Evolutionary conservation across 192 early-diverging fungal species (phyloP), one percentile per base, ranked within the genome.

Genomic region (Gryganskiella cystojenkinii): DNA sequence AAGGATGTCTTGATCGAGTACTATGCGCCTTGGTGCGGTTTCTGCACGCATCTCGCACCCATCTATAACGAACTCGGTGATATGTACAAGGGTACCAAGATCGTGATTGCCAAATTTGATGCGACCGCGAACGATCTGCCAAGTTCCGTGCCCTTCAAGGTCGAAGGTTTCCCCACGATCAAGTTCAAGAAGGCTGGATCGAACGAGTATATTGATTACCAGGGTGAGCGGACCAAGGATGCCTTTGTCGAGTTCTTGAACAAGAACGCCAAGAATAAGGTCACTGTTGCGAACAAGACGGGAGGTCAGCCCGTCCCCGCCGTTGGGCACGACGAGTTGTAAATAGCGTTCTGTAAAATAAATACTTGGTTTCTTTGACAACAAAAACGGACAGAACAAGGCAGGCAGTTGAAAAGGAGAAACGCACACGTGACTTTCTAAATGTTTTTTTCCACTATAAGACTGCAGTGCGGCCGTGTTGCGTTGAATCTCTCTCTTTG

Each of bases 1-100:
- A 93, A 93, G 85, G 93, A 95, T 80, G 95, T 96, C 35, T 90
- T 98, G 58, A 71, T 98, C 45, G 94, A 96, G 81, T 90, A 95
- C 70, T 97, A 96, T 84, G 92, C 92, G n/a, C 92, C 92, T 20
- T 92, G 91, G 91, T 93, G 92, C 68, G 89, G 90, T 68, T 89
- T 92, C 79, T 93, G 91, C 79, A 91, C 89, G 83, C 76, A 59
- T 54, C 79, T 90, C 25, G 87, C 72, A 2, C 84, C 84, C 66
- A 90, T 89, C 70, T 98, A 91, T 80, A 93, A 95, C 17, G 81
- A 92, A 73, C 85, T 98, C 54, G 96, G 88, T 66, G 70, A 82
- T 34, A 60, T 64, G 30, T 76, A 88, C 46, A 31, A 37, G 40
- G 25, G 44, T 3, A 61, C 70, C 30, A 68, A 83, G 76, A 47